These are phyloP conservation scores for Crithidia sp. DNA, from an alignment of 208 protist genomes.

Conservation along the genomic window DNA sequence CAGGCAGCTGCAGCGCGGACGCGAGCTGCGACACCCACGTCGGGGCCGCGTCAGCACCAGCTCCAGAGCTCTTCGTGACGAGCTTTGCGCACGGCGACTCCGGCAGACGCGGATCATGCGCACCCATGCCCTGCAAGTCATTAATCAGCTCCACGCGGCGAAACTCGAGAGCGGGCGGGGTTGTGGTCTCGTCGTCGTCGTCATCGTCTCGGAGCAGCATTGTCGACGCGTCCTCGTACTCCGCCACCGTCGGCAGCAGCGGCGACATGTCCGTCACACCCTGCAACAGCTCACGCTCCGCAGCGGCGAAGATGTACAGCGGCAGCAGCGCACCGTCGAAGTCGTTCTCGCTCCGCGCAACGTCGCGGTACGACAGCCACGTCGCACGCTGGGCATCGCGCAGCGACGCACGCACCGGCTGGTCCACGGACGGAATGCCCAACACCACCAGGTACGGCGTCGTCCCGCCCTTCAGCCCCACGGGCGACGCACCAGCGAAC, in stretches of 20 bases:
- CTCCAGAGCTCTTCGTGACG: background rate
- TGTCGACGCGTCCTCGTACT: slow-evolving; percentile 15
- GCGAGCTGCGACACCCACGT: slow-evolving; percentile 16
- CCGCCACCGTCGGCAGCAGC: slow-evolving; percentile 16
- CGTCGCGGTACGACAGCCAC: slow-evolving; percentile 5
- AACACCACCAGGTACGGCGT: slow-evolving; percentile 16
- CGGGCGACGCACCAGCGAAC: slow-evolving; percentile 10
- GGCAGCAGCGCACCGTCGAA: slow-evolving; percentile 16
- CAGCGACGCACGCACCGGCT: slow-evolving; percentile 5
- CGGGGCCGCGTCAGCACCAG: background rate
- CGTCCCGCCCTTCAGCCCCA: slow-evolving; percentile 2
- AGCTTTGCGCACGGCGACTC: slow-evolving; percentile 4
- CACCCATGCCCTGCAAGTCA: background rate
- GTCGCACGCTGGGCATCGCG: slow-evolving; percentile 6
- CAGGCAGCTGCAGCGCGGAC: slow-evolving; percentile 6
- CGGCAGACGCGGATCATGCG: background rate
- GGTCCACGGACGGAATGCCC: slow-evolving; percentile 14
- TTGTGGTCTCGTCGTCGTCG: too few species aligned
- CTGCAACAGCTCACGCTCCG: slow-evolving; percentile 6
- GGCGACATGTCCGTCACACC: background rate
- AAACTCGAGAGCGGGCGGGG: too few species aligned
- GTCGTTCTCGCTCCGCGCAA: slow-evolving; percentile 10
- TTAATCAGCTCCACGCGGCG: slow-evolving; percentile 1
- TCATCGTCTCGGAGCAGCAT: background rate
- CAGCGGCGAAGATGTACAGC: slow-evolving; percentile 16